Percentiles rank a stretch among this genome's conserved stretches.
Conservation (phyloP, 2,329 filamentous ascomycete genomes). For the Colletotrichum caudatum region DNA sequence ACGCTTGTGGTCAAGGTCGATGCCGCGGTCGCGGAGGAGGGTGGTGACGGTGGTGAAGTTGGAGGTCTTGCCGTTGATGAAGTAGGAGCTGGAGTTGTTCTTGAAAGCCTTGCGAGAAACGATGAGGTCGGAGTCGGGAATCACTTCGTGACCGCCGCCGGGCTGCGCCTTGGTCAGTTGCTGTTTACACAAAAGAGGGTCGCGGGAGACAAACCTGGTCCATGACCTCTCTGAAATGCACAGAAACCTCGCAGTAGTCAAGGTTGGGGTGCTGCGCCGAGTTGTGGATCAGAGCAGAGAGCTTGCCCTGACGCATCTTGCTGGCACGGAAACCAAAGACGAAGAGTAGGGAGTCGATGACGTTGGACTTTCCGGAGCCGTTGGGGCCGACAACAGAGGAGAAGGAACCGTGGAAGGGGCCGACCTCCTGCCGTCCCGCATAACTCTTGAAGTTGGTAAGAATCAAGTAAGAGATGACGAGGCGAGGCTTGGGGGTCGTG, state of each 20-base stretch:
- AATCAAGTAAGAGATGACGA: conserved; percentile 92
- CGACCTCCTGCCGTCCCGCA: conserved; percentile 92
- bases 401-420: conserved; percentile 96
- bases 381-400: conserved; percentile 98
- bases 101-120: conserved; percentile 95
- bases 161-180: conserved; percentile 61
- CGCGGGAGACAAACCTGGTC: conserved; percentile 71
- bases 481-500: conserved; percentile 82
- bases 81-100: conserved; percentile 98
- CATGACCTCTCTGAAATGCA: conserved; percentile 95
- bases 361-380: conserved; percentile 97
- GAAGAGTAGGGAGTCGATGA: conserved; percentile 97
- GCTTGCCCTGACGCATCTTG: conserved; percentile 99
- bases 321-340: conserved; percentile 99
- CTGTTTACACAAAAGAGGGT: background rate
- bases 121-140: conserved; percentile 86
- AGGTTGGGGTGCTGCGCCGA: conserved; percentile 88
- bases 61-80: conserved; percentile 90
- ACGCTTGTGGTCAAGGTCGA: conserved; percentile 97
- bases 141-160: conserved; percentile 75
- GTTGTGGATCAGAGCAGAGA: conserved; percentile 97
- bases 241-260: conserved; percentile 93
- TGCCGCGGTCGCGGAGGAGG: conserved; percentile 85
- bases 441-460: conserved; percentile 99
- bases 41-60: conserved; percentile 94